Percentiles rank a stretch among this genome's conserved stretches.
Evolutionary conservation across 2,329 filamentous ascomycete genomes (phyloP).

Genomic region (Colletotrichum cordylinicola): DNA sequence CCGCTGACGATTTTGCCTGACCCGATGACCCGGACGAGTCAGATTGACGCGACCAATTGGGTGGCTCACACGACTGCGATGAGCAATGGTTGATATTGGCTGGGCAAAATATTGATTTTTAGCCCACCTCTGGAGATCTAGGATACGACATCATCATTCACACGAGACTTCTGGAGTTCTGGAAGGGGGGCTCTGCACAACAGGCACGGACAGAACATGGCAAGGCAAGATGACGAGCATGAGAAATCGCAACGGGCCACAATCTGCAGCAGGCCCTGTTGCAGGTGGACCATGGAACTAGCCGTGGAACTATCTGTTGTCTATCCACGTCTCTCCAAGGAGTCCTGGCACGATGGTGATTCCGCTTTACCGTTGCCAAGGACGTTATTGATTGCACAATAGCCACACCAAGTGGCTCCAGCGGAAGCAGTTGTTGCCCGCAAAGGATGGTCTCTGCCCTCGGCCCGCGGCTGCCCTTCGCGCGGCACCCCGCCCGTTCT

Average conservation of each 20-base stretch:
- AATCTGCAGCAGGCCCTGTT: background rate
- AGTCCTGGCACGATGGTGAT: background rate
- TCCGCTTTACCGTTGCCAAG: slow-evolving; percentile 3
- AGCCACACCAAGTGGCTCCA: background rate
- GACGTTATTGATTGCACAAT: background rate
- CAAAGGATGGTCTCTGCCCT: background rate
- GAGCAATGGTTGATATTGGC: slow-evolving; percentile 8
- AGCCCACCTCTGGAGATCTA: background rate
- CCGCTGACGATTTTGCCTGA: background rate
- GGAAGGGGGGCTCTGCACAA: background rate
- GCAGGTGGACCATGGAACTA: background rate
- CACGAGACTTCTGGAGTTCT: background rate
- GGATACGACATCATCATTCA: background rate
- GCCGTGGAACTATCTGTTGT: background rate
- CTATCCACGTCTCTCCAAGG: background rate
- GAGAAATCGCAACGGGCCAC: background rate
- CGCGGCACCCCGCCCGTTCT: background rate
- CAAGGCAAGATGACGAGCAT: slow-evolving; percentile 10
- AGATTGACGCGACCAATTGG: background rate
- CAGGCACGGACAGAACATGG: background rate
- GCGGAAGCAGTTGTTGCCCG: background rate
- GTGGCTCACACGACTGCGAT: background rate
- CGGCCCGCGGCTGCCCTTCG: background rate
- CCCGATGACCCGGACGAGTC: slow-evolving; percentile 10
- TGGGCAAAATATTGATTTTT: slow-evolving; percentile 9